Evolutionary conservation across 306 rosid genomes (phyloP).

Genomic region (Aeschynomene evenia): DNA sequence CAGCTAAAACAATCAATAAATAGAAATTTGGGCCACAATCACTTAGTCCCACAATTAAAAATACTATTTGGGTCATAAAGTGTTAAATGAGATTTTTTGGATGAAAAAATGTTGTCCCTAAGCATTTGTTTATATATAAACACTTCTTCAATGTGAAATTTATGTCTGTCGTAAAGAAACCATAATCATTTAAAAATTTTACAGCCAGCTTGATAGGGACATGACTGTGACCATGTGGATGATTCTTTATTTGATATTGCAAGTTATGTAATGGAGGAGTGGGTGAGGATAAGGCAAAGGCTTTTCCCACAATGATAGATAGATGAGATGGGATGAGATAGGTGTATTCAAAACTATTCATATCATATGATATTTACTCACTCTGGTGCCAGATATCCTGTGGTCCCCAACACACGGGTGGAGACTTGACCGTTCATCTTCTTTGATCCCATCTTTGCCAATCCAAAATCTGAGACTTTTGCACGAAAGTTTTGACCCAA

Average conservation of each 20-base stretch:
- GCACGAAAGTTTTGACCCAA: slow-evolving; percentile 79
- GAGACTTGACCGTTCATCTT: slow-evolving; percentile 84
- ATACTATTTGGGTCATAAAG: too few species aligned
- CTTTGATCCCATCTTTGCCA: slow-evolving; percentile 88
- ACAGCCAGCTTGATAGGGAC: slow-evolving; percentile 54
- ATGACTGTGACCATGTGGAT: slow-evolving; percentile 44
- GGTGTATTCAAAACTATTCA: too few species aligned
- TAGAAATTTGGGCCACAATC: too few species aligned
- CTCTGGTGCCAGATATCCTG: slow-evolving; percentile 99
- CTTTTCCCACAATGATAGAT: slow-evolving; percentile 15
- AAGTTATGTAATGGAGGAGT: slow-evolving; percentile 24
- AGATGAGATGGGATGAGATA: slow-evolving; percentile 23
- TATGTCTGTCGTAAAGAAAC: neutral
- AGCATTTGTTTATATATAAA: too few species aligned
- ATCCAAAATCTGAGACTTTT: slow-evolving; percentile 80
- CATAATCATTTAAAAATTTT: slow-evolving; percentile 15
- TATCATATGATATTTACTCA: slow-evolving; percentile 46
- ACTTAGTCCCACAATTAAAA: too few species aligned
- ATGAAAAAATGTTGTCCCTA: too few species aligned
- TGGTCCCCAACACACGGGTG: slow-evolving; percentile 87
- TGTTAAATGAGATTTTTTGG: too few species aligned
- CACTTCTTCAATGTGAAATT: too few species aligned
- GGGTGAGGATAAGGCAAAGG: slow-evolving; percentile 30
- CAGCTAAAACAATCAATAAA: too few species aligned
- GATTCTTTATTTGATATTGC: slow-evolving; percentile 32